Evolutionary conservation across 2,329 filamentous ascomycete genomes (phyloP).

Genomic region (Phaeosphaeria sp.): DNA sequence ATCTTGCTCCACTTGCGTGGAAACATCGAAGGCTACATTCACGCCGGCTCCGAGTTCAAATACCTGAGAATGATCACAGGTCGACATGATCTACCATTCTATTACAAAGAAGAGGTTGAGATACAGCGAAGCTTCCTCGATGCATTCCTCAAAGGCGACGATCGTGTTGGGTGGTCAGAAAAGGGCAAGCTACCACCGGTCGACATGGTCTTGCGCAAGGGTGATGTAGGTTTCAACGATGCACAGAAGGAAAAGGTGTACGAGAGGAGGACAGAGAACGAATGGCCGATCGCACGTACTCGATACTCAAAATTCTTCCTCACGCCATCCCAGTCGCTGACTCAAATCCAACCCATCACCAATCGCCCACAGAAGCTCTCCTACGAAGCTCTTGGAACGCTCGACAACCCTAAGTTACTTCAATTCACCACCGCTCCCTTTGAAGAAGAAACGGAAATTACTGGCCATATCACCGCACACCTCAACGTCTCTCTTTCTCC

Average conservation of each 20-base stretch:
- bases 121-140: constrained; percentile 72
- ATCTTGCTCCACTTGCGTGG: constrained; percentile 73
- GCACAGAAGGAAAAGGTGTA: constrained; percentile 65
- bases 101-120: constrained; percentile 72
- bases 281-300: constrained; percentile 73
- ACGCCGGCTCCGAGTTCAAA: constrained; percentile 70
- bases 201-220: constrained; percentile 67
- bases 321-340: constrained; percentile 55
- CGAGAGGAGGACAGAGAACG: constrained; percentile 61
- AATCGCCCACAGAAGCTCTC: constrained; percentile 53
- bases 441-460: constrained; percentile 70
- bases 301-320: constrained; percentile 68
- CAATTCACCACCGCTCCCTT: constrained; percentile 67
- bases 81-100: constrained; percentile 75
- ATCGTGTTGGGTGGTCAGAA: constrained; percentile 65
- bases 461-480: constrained; percentile 70
- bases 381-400: constrained; percentile 65
- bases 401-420: constrained; percentile 61
- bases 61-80: constrained; percentile 74
- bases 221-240: constrained; percentile 71
- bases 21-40: constrained; percentile 69
- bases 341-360: constrained; percentile 34
- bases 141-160: constrained; percentile 73
- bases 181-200: constrained; percentile 67
- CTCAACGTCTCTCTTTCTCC: constrained; percentile 65